Conservation (phyloP, 2,329 filamentous ascomycete species). For the Aspergillus sp. region DNA sequence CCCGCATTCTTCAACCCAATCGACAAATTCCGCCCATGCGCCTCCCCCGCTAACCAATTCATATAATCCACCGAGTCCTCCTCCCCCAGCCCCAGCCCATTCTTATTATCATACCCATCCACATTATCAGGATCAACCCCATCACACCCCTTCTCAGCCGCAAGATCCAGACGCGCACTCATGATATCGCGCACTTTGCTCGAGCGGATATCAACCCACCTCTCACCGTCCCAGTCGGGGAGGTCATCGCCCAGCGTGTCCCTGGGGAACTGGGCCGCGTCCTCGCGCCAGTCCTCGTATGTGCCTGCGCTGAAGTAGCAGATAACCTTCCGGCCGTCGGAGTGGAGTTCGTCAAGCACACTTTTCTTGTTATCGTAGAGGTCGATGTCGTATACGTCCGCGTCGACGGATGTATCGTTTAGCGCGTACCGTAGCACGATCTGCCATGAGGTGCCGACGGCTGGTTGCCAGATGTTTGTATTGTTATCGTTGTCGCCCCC, state of each 20-base stretch:
- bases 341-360: slow-evolving; percentile 51
- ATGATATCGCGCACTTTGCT: slow-evolving; percentile 64
- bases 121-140: slow-evolving; percentile 72
- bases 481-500: slow-evolving; percentile 11
- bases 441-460: slow-evolving; percentile 58
- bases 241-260: slow-evolving; percentile 60
- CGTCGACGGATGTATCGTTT: slow-evolving; percentile 49
- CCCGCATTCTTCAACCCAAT: slow-evolving; percentile 70
- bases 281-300: slow-evolving; percentile 63
- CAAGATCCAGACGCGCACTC: slow-evolving; percentile 58
- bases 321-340: slow-evolving; percentile 60
- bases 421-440: slow-evolving; percentile 53
- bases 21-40: slow-evolving; percentile 56
- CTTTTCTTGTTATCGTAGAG: slow-evolving; percentile 54
- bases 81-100: slow-evolving; percentile 60
- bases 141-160: slow-evolving; percentile 63
- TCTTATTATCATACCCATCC: slow-evolving; percentile 65
- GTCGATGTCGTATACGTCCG: slow-evolving; percentile 62
- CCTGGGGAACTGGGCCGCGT: slow-evolving; percentile 55
- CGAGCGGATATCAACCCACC: slow-evolving; percentile 63
- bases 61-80: slow-evolving; percentile 60
- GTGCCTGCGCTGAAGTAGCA: slow-evolving; percentile 76
- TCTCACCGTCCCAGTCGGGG: slow-evolving; percentile 66
- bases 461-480: slow-evolving; percentile 52
- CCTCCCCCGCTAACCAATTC: slow-evolving; percentile 58